phyloP scores from a whole-genome alignment of 2,329 filamentous ascomycete species.

The Aureobasidium sp. region DNA sequence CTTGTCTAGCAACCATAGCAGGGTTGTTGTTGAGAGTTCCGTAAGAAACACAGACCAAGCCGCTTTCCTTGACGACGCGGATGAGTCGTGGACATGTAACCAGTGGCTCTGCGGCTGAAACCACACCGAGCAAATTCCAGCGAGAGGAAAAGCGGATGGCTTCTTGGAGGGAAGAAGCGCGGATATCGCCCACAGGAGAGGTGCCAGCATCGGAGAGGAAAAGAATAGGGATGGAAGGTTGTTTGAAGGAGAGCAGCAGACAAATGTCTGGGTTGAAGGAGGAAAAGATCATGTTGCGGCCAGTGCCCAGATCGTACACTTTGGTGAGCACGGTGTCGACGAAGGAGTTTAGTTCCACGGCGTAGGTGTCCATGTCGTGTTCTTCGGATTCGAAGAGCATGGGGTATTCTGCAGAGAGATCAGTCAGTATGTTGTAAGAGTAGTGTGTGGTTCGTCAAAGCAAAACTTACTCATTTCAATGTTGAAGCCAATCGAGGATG shows the following conservation, averaged over 20 bases:
- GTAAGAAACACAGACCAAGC: constrained; percentile 90
- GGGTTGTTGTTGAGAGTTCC: constrained; percentile 85
- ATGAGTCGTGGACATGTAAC: constrained; percentile 85
- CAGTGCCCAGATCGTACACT: constrained; percentile 76
- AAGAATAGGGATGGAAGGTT: constrained; percentile 89
- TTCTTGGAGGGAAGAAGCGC: constrained; percentile 87
- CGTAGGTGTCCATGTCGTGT: constrained; percentile 94
- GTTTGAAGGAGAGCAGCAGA: constrained; percentile 88
- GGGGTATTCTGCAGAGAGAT: constrained; percentile 58
- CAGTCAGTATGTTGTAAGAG: constrained; percentile 17
- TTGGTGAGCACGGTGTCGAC: constrained; percentile 86
- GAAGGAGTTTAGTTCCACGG: constrained; percentile 91
- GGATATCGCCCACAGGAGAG: constrained; percentile 73
- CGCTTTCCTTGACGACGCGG: constrained; percentile 86
- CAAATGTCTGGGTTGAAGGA: constrained; percentile 98
- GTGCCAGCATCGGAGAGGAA: constrained; percentile 88
- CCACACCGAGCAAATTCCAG: constrained; percentile 91
- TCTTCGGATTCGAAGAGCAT: constrained; percentile 95
- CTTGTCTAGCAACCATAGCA: constrained; percentile 78
- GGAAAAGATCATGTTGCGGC: constrained; percentile 91
- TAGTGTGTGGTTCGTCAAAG: too few relatives aligned
- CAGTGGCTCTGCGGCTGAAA: constrained; percentile 78
- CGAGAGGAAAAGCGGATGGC: constrained; percentile 88
- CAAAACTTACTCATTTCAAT: constrained; percentile 71
- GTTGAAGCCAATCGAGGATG: constrained; percentile 83